phyloP scores from a whole-genome alignment of 768 basidiomycete genomes.

The Amanita polypyramis region DNA sequence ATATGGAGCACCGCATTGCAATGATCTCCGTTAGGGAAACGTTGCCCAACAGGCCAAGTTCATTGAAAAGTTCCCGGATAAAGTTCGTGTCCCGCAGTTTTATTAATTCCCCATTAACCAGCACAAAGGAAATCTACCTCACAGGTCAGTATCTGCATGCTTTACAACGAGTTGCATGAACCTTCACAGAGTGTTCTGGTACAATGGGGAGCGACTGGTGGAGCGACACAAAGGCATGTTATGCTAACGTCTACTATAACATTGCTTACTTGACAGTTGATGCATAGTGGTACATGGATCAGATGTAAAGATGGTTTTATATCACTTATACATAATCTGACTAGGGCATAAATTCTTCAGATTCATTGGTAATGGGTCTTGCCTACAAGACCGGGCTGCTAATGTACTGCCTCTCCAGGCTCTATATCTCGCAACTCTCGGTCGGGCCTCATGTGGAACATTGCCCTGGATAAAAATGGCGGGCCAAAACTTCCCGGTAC shows the following conservation, averaged over 20 bases:
- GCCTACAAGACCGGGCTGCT: conserved; percentile 9
- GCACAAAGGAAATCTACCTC: conserved; percentile 31
- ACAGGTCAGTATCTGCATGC: conserved; percentile 20
- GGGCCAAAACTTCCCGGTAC: conserved; percentile 55
- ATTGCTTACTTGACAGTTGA: neutral
- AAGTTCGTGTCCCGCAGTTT: conserved; percentile 21
- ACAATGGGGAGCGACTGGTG: conserved; percentile 66
- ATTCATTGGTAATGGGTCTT: conserved; percentile 14
- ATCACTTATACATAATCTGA: neutral
- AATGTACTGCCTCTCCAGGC: conserved; percentile 13
- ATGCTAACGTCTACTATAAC: neutral
- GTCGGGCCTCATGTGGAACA: conserved; percentile 64
- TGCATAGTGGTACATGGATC: conserved; percentile 57
- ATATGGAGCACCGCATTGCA: neutral
- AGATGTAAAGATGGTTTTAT: conserved; percentile 31
- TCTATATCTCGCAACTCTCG: conserved; percentile 27
- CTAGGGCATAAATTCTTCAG: conserved; percentile 3
- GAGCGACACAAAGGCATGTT: conserved; percentile 60
- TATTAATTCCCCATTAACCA: neutral
- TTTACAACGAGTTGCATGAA: neutral
- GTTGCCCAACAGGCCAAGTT: conserved; percentile 45
- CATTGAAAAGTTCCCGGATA: conserved; percentile 41
- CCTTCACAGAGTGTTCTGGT: conserved; percentile 46
- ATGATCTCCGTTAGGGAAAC: conserved; percentile 23
- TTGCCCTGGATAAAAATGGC: conserved; percentile 53